phyloP scores from a whole-genome alignment of 805 yeast genomes.

The Metschnikowia gelsemii region DNA sequence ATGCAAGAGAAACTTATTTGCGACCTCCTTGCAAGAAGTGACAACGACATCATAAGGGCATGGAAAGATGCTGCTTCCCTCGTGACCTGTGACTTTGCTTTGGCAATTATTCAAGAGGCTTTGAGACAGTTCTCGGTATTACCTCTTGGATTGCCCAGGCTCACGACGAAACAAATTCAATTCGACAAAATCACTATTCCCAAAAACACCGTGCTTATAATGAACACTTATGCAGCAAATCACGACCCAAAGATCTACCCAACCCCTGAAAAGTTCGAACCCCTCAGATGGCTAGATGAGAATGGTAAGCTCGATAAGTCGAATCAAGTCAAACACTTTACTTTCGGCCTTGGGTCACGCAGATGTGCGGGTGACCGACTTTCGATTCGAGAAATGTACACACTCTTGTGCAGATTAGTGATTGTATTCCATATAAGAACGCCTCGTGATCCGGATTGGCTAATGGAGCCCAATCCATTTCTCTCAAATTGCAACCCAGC shows the following conservation, averaged over 20 bases:
- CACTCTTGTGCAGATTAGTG: conserved; percentile 52
- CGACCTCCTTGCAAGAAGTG: conserved; percentile 8
- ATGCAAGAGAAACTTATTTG: conserved; percentile 46
- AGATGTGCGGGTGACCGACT: conserved; percentile 70
- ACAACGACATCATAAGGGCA: conserved; percentile 20
- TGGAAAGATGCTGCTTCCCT: conserved; percentile 27
- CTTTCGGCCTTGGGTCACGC: conserved; percentile 72
- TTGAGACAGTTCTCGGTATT: conserved; percentile 62
- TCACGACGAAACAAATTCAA: conserved; percentile 50
- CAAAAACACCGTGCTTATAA: conserved; percentile 50
- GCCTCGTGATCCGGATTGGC: conserved; percentile 31
- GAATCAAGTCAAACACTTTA: conserved; percentile 37
- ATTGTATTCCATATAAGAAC: conserved; percentile 49
- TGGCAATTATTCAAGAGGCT: conserved; percentile 62
- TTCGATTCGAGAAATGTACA: conserved; percentile 65
- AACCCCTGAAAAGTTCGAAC: conserved; percentile 49
- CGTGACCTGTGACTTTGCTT: conserved; percentile 46
- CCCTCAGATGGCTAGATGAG: conserved; percentile 50
- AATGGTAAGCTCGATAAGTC: conserved; percentile 17
- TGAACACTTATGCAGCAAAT: conserved; percentile 72
- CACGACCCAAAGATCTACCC: conserved; percentile 51
- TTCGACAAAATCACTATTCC: conserved; percentile 50
- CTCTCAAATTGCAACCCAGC: conserved; percentile 50
- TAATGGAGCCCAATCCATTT: conserved; percentile 53
- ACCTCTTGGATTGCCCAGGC: conserved; percentile 66